A percentile compares a stretch with the other conserved stretches of the same genome.
These are phyloP conservation scores for Dothiorella sarmentorum DNA, from an alignment of 2,329 filamentous ascomycete species.

Conservation along the genomic window DNA sequence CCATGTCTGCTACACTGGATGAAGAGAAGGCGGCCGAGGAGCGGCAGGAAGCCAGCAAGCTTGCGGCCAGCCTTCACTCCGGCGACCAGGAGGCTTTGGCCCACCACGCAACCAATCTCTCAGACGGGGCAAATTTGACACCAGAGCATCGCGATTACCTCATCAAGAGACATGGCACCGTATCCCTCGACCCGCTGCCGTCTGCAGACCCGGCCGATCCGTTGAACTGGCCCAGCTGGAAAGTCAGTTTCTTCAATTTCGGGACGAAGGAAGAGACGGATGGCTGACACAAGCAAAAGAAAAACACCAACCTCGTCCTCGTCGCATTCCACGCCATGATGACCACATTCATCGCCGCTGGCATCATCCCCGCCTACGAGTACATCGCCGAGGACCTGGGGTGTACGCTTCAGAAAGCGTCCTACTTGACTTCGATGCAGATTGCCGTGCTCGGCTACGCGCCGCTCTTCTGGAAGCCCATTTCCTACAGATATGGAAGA, in stretches of 20 bases:
- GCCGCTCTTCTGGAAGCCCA: conserved; percentile 56
- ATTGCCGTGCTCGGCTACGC: conserved; percentile 53
- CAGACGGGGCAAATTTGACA: conserved; percentile 33
- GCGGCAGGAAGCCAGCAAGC: background rate
- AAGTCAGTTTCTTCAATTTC: conserved; percentile 31
- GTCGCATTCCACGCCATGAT: conserved; percentile 58
- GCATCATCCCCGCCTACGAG: conserved; percentile 54
- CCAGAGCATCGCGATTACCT: conserved; percentile 50
- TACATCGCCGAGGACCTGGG: conserved; percentile 51
- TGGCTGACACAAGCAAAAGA: conserved; percentile 37
- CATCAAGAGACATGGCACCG: conserved; percentile 51
- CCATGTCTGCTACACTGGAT: conserved; percentile 3
- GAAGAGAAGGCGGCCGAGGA: conserved; percentile 5
- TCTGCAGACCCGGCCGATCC: conserved; percentile 50
- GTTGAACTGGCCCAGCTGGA: conserved; percentile 55
- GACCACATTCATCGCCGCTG: conserved; percentile 53
- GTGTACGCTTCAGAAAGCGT: conserved; percentile 47
- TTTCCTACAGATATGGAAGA: conserved; percentile 54
- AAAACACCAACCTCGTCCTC: conserved; percentile 50
- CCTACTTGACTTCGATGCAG: conserved; percentile 55
- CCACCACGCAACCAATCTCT: conserved; percentile 24
- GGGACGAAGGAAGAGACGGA: background rate
- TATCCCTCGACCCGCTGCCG: conserved; percentile 54
- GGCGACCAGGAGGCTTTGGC: background rate
- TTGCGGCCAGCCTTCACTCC: background rate